Base-by-base conservation (phyloP, 305 asterid species). In the Fraxinus xanthoxyloides region DNA sequence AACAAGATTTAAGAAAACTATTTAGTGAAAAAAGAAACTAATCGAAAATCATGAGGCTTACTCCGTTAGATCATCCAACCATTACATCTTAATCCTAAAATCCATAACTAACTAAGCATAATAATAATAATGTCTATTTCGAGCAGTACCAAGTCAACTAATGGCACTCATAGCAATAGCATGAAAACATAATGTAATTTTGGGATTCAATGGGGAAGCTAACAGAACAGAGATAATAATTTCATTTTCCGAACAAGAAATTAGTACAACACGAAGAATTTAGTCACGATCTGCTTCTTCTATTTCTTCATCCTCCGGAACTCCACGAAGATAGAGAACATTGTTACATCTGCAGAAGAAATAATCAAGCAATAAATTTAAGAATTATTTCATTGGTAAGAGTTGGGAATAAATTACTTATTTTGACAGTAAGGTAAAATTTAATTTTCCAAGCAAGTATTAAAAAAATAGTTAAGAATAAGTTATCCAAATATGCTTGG, bases 291-390 rank as follows among this genome's bases (percentile, higher is more conserved):
- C 97, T n/a, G 92, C 97, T 59, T 93, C 97, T 59, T 93, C 95
- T 23, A 92, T 79, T 78, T 90, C 97, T 87, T 93, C 97, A 65
- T 94, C 98, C 87, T 94, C 97, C 0, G 93, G 92, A 23, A 92
- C 92, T 3, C 97, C 97, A 3, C 98, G 93, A 40, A 94, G 92
- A 88, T 94, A 92, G 30, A 94, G 95, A 77, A 94, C 98, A 59
- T 94, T 94, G 78, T 94, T 94, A 85, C 98, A 94, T 83, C 98
- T 94, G 89, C 85, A 85, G n/a, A 80, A 74, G 81, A 76, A 51
- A 51, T 17, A 48, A 48, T 48, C 59, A 4, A 48, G 59, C 5
- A 48, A 48, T 48, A 48, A 48, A 48, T 5, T 48, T 48, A 17
- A 4, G 61, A 48, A 48, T 48, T 48, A 4, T 15, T 48, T 48